Evolutionary conservation across 306 rosid genomes (phyloP), one percentile per base, ranked within the genome.

Genomic region (Quercus variabilis): DNA sequence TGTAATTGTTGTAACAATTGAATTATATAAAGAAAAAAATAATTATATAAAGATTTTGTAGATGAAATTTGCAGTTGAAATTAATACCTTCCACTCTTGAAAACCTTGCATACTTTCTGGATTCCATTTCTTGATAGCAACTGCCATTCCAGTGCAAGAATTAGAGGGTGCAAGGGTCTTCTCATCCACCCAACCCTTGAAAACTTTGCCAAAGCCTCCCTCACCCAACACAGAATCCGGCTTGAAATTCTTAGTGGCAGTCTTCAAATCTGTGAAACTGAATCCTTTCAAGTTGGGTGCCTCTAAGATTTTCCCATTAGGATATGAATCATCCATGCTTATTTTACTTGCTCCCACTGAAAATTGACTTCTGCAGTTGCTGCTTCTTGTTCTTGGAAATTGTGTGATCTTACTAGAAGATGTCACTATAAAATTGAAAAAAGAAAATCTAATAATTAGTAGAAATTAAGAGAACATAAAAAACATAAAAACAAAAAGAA

Each of bases 151-250:
- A 73, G 81, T 77, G 1, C 86, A 91, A 26, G 79, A 21, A 78
- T 89, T 92, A 4, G 89, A 76, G 7, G 97, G 98, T 15, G 88
- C 58, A 0, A 95, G 89, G 8, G 94, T 88, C 69, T 59, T 86
- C 74, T 80, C 88, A 81, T 94, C 89, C 51, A 94, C 80, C 97
- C 97, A 92, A 57, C 97, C 97, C 78, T 89, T 95, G 86, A 86
- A 91, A 49, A 95, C 99, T 83, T 80, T 89, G 8, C 98, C 99
- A 83, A 95, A 95, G 5, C 97, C 99, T 38, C 98, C 98, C 74
- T 91, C 92, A 7, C 99, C 98, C 33, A 92, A 78, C 82, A 92
- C 77, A 68, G 83, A 14, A 81, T 88, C 89, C 4, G 83, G 13
- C 71, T 74, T 92, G 90, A 92, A 95, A 75, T 78, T 79, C 86